Base-by-base conservation (phyloP, 768 basidiomycete species). In the Lentinula edodes region DNA sequence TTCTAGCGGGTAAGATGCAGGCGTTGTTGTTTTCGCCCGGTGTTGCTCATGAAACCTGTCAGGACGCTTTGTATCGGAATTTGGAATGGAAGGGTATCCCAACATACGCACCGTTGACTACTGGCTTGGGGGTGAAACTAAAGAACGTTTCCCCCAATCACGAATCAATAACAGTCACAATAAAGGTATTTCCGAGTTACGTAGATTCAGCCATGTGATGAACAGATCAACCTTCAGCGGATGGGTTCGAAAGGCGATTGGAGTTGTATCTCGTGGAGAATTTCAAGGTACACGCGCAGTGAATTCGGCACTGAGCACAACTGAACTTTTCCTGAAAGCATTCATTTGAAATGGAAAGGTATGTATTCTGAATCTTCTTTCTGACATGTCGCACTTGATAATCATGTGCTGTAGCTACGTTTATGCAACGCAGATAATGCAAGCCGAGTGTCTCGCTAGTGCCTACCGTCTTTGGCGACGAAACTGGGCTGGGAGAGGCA, bases 341-440 rank as follows among this genome's bases (percentile, higher is more conserved):
- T 69, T 80, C 88, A 0, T 91, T 94, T 68, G 87, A 94, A 66
- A 87, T 95, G 72, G 91, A 94, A 68, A 91, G 89, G 90, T 88
- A 58, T 28, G 64, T 35, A 42, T 13, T 3, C 0, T 32, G 16
- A 5, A 60, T 50, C 41, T 45, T 51, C 55, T 56, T 39, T n/a
- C 16, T 10, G 55, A 15, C 16, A 34, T 58, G 53, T 57, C 60
- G 45, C 65, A 46, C 52, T 62, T 64, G 52, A 64, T 38, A 65
- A 57, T 23, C 45, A 6, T n/a, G 53, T 2, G 8, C 32, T 34
- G 51, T 65, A 93, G 91, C 72, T 97, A 95, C 74, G 83, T 92
- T 13, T 98, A 94, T 74, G 93, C 91, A 68, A 96, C 96, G 5
- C 96, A 98, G 74, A 76, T 96, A 60, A 95, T 98, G 92, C 96